A percentile compares a stretch with the other conserved stretches of the same genome.
These are phyloP conservation scores for Pichia sp. DNA, from an alignment of 1,139 yeast genomes.

Conservation along the genomic window DNA sequence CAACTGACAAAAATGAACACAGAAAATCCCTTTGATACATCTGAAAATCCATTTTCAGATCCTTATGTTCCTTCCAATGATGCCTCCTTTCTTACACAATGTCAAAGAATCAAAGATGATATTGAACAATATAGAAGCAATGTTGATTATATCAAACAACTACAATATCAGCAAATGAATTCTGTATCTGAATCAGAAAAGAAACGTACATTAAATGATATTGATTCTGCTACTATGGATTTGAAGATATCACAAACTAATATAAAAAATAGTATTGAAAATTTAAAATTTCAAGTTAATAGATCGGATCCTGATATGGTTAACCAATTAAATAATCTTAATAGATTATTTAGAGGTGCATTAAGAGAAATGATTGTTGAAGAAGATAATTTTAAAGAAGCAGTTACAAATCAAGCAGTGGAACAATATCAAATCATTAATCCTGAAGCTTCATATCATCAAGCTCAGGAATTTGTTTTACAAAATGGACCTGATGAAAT, in stretches of 20 bases:
- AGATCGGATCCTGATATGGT: slow-evolving; percentile 19
- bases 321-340: slow-evolving; percentile 19
- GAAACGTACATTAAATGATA: slow-evolving; percentile 1
- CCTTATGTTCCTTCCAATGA: slow-evolving; percentile 9
- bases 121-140: slow-evolving; percentile 8
- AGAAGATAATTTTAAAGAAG: slow-evolving; percentile 14
- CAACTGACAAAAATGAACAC: background rate
- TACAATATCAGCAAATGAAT: slow-evolving; percentile 9
- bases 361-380: slow-evolving; percentile 13
- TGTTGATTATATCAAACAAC: slow-evolving; percentile 5
- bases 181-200: slow-evolving; percentile 13
- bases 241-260: slow-evolving; percentile 12
- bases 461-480: slow-evolving; percentile 19
- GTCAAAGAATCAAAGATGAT: slow-evolving; percentile 9
- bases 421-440: slow-evolving; percentile 19
- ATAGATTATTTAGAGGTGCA: slow-evolving; percentile 14
- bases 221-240: slow-evolving; percentile 9
- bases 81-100: slow-evolving; percentile 3
- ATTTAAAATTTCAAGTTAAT: slow-evolving; percentile 10
- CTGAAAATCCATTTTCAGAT: slow-evolving; percentile 14
- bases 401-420: slow-evolving; percentile 18
- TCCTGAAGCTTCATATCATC: slow-evolving; percentile 16
- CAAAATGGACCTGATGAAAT: slow-evolving; percentile 17
- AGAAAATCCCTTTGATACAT: slow-evolving; percentile 10
- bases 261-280: slow-evolving; percentile 15